These are phyloP conservation scores for Tetrahymena elliotti DNA, from an alignment of 73 alveolate species.

Conservation along the genomic window DNA sequence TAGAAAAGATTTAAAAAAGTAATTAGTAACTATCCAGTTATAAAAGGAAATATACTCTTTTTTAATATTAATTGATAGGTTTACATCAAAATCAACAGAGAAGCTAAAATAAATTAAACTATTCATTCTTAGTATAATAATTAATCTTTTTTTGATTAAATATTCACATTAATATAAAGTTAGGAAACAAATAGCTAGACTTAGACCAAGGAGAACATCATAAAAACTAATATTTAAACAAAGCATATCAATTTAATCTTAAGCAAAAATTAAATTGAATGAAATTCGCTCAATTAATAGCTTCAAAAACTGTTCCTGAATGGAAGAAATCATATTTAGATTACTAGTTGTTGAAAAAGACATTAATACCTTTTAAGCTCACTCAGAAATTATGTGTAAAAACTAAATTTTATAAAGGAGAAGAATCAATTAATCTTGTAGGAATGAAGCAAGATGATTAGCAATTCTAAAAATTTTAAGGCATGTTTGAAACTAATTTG, in stretches of 20 bases:
- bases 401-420: neutral
- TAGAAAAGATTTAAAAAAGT: too few species aligned
- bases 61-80: neutral
- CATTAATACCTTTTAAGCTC: neutral
- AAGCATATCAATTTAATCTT: too few species aligned
- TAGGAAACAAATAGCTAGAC: neutral
- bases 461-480: neutral
- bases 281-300: neutral
- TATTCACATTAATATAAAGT: neutral
- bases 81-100: neutral
- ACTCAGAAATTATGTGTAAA: neutral
- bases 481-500: neutral
- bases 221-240: too few species aligned
- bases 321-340: neutral
- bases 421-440: neutral
- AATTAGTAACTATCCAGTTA: too few species aligned
- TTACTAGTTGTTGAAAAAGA: neutral
- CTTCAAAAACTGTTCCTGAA: neutral
- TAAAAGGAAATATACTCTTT: too few species aligned
- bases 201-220: neutral
- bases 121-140: neutral
- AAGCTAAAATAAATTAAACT: neutral
- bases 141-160: neutral
- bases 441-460: neutral
- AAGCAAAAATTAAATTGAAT: neutral